Conservation (phyloP, 2,329 filamentous ascomycete species). For the Cordyceps pruinosa region DNA sequence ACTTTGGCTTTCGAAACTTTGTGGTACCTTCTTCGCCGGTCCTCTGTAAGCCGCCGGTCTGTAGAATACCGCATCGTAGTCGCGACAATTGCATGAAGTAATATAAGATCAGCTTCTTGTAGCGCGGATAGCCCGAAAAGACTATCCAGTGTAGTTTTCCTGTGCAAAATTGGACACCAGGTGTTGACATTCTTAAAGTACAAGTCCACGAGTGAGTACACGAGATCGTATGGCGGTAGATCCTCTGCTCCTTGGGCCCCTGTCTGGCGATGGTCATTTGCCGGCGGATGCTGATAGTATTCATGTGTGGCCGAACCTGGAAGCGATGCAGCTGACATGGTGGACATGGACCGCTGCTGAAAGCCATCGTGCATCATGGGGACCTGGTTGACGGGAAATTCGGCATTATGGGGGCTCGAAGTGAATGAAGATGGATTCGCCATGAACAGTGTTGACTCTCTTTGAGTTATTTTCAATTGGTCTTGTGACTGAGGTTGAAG, state of each 20-base stretch:
- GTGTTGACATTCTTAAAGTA: conserved; percentile 77
- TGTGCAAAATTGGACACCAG: conserved; percentile 86
- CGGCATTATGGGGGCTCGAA: conserved; percentile 39
- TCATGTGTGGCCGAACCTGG: conserved; percentile 40
- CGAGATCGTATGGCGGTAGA: conserved; percentile 65
- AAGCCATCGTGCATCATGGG: conserved; percentile 44
- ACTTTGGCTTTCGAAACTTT: conserved; percentile 79
- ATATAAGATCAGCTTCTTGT: conserved; percentile 73
- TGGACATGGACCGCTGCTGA: conserved; percentile 36
- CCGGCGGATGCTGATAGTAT: conserved; percentile 34
- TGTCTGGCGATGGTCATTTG: conserved; percentile 11
- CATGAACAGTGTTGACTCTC: conserved; percentile 52
- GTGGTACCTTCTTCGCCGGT: conserved; percentile 68
- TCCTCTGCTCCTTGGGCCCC: conserved; percentile 40
- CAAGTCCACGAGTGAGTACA: conserved; percentile 66
- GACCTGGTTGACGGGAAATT: conserved; percentile 42
- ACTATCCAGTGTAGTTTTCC: conserved; percentile 71
- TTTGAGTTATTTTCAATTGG: conserved; percentile 44
- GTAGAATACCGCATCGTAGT: conserved; percentile 80
- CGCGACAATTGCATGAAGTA: conserved; percentile 83
- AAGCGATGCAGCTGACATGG: conserved; percentile 33
- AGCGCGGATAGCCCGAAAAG: conserved; percentile 71
- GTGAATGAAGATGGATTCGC: conserved; percentile 50
- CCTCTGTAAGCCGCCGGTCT: conserved; percentile 66
- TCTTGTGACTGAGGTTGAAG: conserved; percentile 45